phyloP scores from a whole-genome alignment of 2,329 filamentous ascomycete species.

The Onygenales sp. region DNA sequence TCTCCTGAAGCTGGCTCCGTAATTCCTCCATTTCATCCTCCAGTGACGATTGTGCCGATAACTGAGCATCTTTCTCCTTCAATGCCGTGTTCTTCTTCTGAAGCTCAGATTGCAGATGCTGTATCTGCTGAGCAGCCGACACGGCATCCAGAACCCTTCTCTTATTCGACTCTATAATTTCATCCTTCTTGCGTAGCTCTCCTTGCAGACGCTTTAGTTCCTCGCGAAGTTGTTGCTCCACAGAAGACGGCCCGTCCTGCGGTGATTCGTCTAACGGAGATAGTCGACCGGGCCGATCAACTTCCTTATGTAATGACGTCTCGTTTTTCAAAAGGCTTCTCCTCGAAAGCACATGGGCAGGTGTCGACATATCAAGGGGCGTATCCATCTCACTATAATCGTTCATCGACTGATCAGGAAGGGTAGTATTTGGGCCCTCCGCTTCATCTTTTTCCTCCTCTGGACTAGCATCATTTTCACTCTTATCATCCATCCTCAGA shows the following conservation, averaged over 20 bases:
- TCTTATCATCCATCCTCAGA: slow-evolving; percentile 6
- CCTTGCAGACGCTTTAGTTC: slow-evolving; percentile 24
- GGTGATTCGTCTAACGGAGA: slow-evolving; percentile 4
- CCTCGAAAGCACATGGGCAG: slow-evolving; percentile 28
- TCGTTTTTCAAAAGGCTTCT: slow-evolving; percentile 13
- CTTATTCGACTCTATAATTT: slow-evolving; percentile 24
- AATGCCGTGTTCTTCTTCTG: slow-evolving; percentile 22
- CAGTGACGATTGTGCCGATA: background rate
- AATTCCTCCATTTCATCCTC: slow-evolving; percentile 8
- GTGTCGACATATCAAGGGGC: slow-evolving; percentile 35
- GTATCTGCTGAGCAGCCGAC: slow-evolving; percentile 29
- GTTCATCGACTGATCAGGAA: slow-evolving; percentile 23
- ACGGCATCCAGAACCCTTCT: slow-evolving; percentile 24
- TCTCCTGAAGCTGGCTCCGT: slow-evolving; percentile 2
- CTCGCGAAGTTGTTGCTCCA: slow-evolving; percentile 17
- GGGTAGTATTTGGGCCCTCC: slow-evolving; percentile 15
- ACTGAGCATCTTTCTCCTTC: slow-evolving; percentile 15
- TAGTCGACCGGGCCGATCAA: slow-evolving; percentile 16
- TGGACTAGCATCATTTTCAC: slow-evolving; percentile 7
- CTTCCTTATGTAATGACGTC: slow-evolving; percentile 27
- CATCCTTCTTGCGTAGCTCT: slow-evolving; percentile 23
- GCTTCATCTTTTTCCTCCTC: slow-evolving; percentile 7
- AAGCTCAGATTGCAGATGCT: slow-evolving; percentile 29
- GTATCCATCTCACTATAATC: slow-evolving; percentile 35
- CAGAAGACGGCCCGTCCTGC: slow-evolving; percentile 13